phyloP scores from a whole-genome alignment of 1,284 basidiomycete species.

The Fistulinella staudtii region DNA sequence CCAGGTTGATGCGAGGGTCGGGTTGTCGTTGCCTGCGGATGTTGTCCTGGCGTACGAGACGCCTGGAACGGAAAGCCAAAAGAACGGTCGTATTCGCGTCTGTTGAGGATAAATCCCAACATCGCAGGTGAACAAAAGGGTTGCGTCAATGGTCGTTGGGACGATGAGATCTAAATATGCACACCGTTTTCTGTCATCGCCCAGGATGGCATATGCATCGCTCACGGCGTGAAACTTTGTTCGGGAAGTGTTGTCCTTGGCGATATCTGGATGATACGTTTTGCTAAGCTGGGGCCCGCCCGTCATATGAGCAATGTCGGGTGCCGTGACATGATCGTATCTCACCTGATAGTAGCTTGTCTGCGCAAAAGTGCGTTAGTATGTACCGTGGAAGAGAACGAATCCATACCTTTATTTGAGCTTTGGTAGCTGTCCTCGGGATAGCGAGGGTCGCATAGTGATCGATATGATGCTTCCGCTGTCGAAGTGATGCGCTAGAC shows the following conservation, averaged over 20 bases:
- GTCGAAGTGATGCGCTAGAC: slow-evolving; percentile 11
- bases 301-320: not conserved
- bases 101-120: not conserved
- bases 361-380: slow-evolving; percentile 22
- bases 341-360: slow-evolving; percentile 46
- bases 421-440: slow-evolving; percentile 39
- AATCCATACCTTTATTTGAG: slow-evolving; percentile 43
- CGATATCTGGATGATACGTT: slow-evolving; percentile 46
- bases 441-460: slow-evolving; percentile 45
- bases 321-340: not conserved
- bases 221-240: slow-evolving; percentile 45
- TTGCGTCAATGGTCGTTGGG: too few relatives aligned
- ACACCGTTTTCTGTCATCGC: slow-evolving; percentile 44
- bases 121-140: not conserved
- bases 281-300: slow-evolving; percentile 42
- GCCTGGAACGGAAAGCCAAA: slow-evolving; percentile 8
- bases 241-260: slow-evolving; percentile 37
- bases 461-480: slow-evolving; percentile 18
- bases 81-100: slow-evolving; percentile 32
- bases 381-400: not conserved
- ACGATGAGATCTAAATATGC: slow-evolving; percentile 24
- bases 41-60: slow-evolving; percentile 12
- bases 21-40: slow-evolving; percentile 31
- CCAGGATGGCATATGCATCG: slow-evolving; percentile 46
- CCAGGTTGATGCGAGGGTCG: slow-evolving; percentile 26